Percentiles rank a stretch among this genome's conserved stretches.
Evolutionary conservation across 208 protist genomes (phyloP).

Genomic region (Acanthamoeba royreba): DNA sequence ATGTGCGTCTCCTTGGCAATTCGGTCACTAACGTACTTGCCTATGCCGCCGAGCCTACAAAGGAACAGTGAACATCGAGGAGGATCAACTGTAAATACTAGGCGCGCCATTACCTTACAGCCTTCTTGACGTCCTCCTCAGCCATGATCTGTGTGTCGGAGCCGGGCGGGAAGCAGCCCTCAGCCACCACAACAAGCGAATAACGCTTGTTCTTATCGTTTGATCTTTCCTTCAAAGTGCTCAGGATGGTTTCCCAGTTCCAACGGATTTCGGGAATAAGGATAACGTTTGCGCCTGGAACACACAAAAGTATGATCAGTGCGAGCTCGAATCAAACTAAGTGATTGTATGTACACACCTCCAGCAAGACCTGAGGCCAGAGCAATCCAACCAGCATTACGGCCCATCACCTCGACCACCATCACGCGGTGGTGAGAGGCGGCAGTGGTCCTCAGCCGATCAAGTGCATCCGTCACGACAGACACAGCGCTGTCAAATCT

Average conservation of each 20-base stretch:
- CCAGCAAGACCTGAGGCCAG: constrained; percentile 63
- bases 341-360: too few relatives aligned
- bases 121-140: neutral
- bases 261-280: neutral
- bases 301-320: too few relatives aligned
- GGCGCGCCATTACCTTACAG: too few relatives aligned
- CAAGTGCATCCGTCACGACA: constrained; percentile 27
- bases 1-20: neutral
- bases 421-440: constrained; percentile 70
- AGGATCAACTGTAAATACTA: too few relatives aligned
- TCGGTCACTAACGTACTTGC: neutral
- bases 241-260: neutral
- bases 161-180: neutral
- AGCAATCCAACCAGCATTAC: constrained; percentile 72
- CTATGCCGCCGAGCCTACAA: neutral
- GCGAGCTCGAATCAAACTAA: too few relatives aligned
- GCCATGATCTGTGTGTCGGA: neutral
- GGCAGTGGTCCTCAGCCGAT: constrained; percentile 64
- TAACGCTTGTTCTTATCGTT: neutral
- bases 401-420: constrained; percentile 73
- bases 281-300: constrained; percentile 19
- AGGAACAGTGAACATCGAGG: neutral
- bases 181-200: neutral
- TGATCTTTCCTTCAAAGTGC: neutral
- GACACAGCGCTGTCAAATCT: constrained; percentile 3